Evolutionary conservation across 1,139 yeast genomes (phyloP).

Genomic region (Suhomyces ambrosiae): DNA sequence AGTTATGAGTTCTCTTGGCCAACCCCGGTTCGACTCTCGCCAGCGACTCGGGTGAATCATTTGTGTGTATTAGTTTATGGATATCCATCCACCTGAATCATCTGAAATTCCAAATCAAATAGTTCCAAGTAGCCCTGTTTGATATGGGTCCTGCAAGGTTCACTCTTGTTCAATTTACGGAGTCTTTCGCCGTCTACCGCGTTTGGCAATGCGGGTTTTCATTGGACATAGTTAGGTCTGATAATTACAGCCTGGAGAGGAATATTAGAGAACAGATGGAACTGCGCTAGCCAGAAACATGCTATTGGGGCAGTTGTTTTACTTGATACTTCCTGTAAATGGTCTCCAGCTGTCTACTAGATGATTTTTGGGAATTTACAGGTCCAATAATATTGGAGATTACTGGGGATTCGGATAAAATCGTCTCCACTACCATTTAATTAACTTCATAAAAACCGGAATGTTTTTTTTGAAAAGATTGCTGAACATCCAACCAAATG

Average conservation of each 20-base stretch:
- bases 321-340: too few relatives aligned
- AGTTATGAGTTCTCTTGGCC: conserved; percentile 3
- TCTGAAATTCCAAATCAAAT: conserved; percentile 1
- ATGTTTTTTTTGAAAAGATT: too few relatives aligned
- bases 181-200: conserved; percentile 9
- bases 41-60: conserved; percentile 4
- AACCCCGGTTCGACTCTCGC: conserved; percentile 10
- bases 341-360: too few relatives aligned
- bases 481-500: too few relatives aligned
- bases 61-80: conserved; percentile 8
- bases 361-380: too few relatives aligned
- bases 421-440: too few relatives aligned
- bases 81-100: conserved; percentile 10
- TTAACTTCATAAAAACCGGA: too few relatives aligned
- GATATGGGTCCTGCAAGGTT: too few relatives aligned
- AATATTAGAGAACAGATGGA: conserved; percentile 11
- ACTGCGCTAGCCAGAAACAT: background rate
- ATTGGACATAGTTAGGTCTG: conserved; percentile 14
- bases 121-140: background rate
- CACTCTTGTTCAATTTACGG: too few relatives aligned
- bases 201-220: conserved; percentile 11
- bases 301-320: too few relatives aligned
- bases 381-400: too few relatives aligned
- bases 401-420: too few relatives aligned
- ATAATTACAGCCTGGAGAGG: conserved; percentile 9